Base-by-base conservation (phyloP, 371 early-diverging fungal species). In the Rhizoclosmatium hyalinum region DNA sequence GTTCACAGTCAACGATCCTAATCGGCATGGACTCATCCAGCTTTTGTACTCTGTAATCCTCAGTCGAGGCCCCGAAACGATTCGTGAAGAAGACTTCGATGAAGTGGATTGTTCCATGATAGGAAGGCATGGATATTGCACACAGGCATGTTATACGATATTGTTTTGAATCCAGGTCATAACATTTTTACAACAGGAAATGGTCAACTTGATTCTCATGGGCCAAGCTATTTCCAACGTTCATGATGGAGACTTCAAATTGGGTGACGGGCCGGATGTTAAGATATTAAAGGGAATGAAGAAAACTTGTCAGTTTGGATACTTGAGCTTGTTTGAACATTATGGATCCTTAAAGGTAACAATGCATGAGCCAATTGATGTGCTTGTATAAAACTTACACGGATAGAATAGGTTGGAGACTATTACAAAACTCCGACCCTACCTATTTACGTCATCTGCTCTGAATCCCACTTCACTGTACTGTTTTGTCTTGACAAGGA, bases 391-490 rank as follows among this genome's bases (percentile, higher is more conserved):
- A 21, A n/a, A 54, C 8, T n/a, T 2, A 24, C 19, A 57, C 4
- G 24, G 24, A 24, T 43, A 53, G 8, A 44, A 63, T 56, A 77
- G 77, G 81, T 86, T 44, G 86, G 86, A 6, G 69, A 76, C 2
- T 67, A 73, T 45, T 70, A 65, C 72, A 84, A 84, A 68, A 73
- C 78, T 43, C 86, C 86, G 6, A 21, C 6, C 21, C 76, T 80
- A 17, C 86, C 86, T 10, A 81, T 86, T 42, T 86, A 77, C 68
- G 74, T 84, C 67, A 71, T 86, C n/a, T 84, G 83, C 68, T 78
- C 81, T n/a, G 86, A 86, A 64, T 81, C 81, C 10, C 86, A 86
- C 61, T 86, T 80, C 75, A 80, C 85, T 2, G 76, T 79, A 21
- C 78, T 86, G 24, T 86, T 86, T 70, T 57, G 68, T 8, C 47